These are phyloP conservation scores for Stephania cephalantha DNA, from an alignment of 164 flowering plant species.

Conservation along the genomic window DNA sequence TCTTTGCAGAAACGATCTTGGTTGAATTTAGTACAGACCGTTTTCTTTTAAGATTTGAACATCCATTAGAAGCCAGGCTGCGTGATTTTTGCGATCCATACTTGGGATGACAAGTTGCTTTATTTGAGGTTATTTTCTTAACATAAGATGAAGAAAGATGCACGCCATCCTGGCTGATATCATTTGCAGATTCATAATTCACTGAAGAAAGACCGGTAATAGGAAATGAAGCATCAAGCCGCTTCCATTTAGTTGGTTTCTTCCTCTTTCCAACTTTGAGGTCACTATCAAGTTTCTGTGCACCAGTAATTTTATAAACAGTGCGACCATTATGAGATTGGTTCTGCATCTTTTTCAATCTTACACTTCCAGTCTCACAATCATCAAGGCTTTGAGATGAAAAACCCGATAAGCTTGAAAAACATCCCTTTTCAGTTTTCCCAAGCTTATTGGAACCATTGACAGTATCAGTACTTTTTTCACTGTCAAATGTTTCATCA, in stretches of 20 bases:
- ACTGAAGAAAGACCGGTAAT: constrained; percentile 18
- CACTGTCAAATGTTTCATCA: constrained; percentile 37
- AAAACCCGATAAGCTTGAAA: constrained; percentile 16
- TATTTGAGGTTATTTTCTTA: constrained; percentile 9
- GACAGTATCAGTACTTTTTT: constrained; percentile 28
- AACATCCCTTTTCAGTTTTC: constrained; percentile 13
- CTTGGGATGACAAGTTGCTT: constrained; percentile 6
- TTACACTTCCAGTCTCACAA: constrained; percentile 26
- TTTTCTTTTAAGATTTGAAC: constrained; percentile 22
- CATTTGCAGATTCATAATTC: constrained; percentile 12
- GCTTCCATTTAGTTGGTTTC: constrained; percentile 32
- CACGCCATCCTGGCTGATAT: constrained; percentile 8
- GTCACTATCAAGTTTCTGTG: constrained; percentile 13
- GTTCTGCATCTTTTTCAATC: constrained; percentile 27
- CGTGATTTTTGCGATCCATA: constrained; percentile 10
- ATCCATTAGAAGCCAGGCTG: constrained; percentile 17
- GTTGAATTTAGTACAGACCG: constrained; percentile 23
- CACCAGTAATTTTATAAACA: constrained; percentile 15
- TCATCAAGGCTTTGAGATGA: constrained; percentile 34
- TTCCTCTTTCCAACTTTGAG: constrained; percentile 27
- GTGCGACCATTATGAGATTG: constrained; percentile 10
- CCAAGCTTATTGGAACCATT: constrained; percentile 17
- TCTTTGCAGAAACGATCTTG: constrained; percentile 22
- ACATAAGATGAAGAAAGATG: constrained; percentile 17
- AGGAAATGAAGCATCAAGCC: constrained; percentile 24